These are phyloP conservation scores for Dalbergia oliveri DNA, from an alignment of 306 rosid genomes.

Conservation along the genomic window DNA sequence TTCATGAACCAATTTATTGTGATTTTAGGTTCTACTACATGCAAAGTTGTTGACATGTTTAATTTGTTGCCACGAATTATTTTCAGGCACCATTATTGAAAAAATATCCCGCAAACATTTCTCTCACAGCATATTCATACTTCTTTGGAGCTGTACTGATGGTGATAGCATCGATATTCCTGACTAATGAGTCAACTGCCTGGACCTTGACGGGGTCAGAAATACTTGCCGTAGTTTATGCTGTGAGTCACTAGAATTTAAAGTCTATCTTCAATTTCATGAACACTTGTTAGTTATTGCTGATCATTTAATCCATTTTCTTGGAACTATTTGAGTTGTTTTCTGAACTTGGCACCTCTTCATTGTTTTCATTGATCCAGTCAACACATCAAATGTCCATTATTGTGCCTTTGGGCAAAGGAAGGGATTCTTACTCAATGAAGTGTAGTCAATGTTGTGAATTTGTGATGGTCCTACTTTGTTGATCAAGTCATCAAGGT, in stretches of 20 bases:
- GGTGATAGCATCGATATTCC: slow-evolving; percentile 71
- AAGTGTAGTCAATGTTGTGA: slow-evolving; percentile 10
- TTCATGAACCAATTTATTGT: slow-evolving; percentile 31
- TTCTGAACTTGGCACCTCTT: slow-evolving; percentile 20
- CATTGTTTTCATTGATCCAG: slow-evolving; percentile 33
- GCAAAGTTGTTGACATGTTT: slow-evolving; percentile 34
- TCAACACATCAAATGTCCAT: slow-evolving; percentile 32
- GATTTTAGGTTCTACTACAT: slow-evolving; percentile 4
- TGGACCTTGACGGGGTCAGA: slow-evolving; percentile 85
- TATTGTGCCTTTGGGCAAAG: background rate
- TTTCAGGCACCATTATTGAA: slow-evolving; percentile 88
- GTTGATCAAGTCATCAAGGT: slow-evolving; percentile 37
- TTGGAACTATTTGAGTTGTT: slow-evolving; percentile 13
- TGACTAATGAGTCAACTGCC: slow-evolving; percentile 64
- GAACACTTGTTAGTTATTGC: slow-evolving; percentile 14
- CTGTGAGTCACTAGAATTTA: slow-evolving; percentile 63
- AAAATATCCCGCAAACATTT: slow-evolving; percentile 81
- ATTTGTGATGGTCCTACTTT: slow-evolving; percentile 20
- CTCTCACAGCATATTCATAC: slow-evolving; percentile 88
- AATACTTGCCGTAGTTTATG: slow-evolving; percentile 82
- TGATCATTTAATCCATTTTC: slow-evolving; percentile 11
- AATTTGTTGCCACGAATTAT: slow-evolving; percentile 35
- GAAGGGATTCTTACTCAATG: background rate
- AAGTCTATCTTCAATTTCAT: slow-evolving; percentile 30
- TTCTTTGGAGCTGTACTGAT: slow-evolving; percentile 74